phyloP scores from a whole-genome alignment of 495 filamentous ascomycete genomes.

The Friedmanniomyces simplex region DNA sequence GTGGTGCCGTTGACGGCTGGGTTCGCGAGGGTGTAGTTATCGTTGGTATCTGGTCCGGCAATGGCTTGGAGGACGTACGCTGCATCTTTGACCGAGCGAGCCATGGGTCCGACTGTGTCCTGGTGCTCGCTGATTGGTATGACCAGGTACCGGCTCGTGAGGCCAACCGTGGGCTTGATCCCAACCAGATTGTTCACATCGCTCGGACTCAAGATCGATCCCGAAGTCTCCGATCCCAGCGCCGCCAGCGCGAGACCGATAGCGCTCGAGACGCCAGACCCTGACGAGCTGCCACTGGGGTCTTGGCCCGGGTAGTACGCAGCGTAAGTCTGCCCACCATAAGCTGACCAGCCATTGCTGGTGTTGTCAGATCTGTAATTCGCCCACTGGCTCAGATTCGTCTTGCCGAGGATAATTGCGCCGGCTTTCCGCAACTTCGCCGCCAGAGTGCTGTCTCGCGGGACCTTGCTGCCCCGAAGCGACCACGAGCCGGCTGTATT shows the following conservation, averaged over 20 bases:
- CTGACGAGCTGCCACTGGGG: slow-evolving; percentile 45
- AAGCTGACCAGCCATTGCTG: slow-evolving; percentile 46
- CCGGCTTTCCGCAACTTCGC: slow-evolving; percentile 35
- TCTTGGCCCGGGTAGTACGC: slow-evolving; percentile 44
- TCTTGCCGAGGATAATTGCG: slow-evolving; percentile 39
- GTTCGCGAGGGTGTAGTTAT: slow-evolving; percentile 46
- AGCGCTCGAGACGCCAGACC: slow-evolving; percentile 40
- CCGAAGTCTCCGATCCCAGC: slow-evolving; percentile 40
- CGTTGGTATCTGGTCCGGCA: slow-evolving; percentile 41
- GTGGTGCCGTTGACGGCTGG: slow-evolving; percentile 32
- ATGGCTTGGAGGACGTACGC: slow-evolving; percentile 55
- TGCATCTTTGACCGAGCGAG: slow-evolving; percentile 54
- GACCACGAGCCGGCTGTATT: slow-evolving; percentile 56
- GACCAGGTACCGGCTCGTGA: slow-evolving; percentile 51
- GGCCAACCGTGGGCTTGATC: slow-evolving; percentile 59
- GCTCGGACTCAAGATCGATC: slow-evolving; percentile 31
- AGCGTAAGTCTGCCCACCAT: slow-evolving; percentile 41
- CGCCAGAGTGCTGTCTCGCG: slow-evolving; percentile 28
- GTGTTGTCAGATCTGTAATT: slow-evolving; percentile 41
- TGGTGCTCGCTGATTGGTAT: slow-evolving; percentile 53
- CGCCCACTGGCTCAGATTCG: slow-evolving; percentile 46
- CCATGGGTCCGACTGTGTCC: slow-evolving; percentile 58
- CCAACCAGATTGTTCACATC: slow-evolving; percentile 37
- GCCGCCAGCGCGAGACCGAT: slow-evolving; percentile 41
- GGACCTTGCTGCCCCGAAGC: slow-evolving; percentile 29